Percentiles rank a stretch among this genome's conserved stretches.
Evolutionary conservation across 495 filamentous ascomycete species (phyloP).

Genomic region (Daldinia decipiens): DNA sequence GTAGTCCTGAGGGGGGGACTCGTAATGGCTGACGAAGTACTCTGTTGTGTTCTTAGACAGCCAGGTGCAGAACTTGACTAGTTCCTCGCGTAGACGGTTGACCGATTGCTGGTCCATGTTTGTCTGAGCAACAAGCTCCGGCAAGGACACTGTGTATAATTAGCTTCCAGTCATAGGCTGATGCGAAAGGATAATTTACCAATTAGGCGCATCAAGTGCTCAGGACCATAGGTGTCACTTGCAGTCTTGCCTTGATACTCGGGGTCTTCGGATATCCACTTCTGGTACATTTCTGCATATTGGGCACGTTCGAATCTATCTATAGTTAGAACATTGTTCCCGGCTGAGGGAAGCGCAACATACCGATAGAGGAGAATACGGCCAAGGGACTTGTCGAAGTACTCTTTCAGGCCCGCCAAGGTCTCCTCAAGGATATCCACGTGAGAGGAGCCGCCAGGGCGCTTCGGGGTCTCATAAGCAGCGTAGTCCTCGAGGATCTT

Average conservation of each 20-base stretch:
- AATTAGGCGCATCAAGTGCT: slow-evolving; percentile 87
- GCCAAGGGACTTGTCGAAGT: slow-evolving; percentile 88
- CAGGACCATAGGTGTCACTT: slow-evolving; percentile 88
- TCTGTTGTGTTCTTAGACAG: slow-evolving; percentile 74
- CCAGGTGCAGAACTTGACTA: slow-evolving; percentile 83
- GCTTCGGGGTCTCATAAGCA: slow-evolving; percentile 72
- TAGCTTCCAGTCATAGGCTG: slow-evolving; percentile 21
- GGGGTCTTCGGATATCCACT: slow-evolving; percentile 64
- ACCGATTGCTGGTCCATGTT: slow-evolving; percentile 96
- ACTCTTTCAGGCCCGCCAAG: slow-evolving; percentile 82
- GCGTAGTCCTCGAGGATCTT: slow-evolving; percentile 83
- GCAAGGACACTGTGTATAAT: slow-evolving; percentile 75
- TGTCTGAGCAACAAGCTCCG: slow-evolving; percentile 93
- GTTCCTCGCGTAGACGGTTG: slow-evolving; percentile 85
- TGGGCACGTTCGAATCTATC: slow-evolving; percentile 83
- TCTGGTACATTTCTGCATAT: slow-evolving; percentile 75
- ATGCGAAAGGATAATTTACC: slow-evolving; percentile 64
- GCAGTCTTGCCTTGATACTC: slow-evolving; percentile 71
- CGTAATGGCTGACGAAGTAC: slow-evolving; percentile 84
- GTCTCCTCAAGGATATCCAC: slow-evolving; percentile 89
- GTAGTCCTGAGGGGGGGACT: slow-evolving; percentile 65
- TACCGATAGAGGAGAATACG: slow-evolving; percentile 87
- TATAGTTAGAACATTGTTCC: slow-evolving; percentile 18
- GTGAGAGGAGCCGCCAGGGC: slow-evolving; percentile 71
- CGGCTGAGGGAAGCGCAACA: slow-evolving; percentile 10